Evolutionary conservation across 2,329 filamentous ascomycete species (phyloP).

Genomic region (Eutypella sp.): DNA sequence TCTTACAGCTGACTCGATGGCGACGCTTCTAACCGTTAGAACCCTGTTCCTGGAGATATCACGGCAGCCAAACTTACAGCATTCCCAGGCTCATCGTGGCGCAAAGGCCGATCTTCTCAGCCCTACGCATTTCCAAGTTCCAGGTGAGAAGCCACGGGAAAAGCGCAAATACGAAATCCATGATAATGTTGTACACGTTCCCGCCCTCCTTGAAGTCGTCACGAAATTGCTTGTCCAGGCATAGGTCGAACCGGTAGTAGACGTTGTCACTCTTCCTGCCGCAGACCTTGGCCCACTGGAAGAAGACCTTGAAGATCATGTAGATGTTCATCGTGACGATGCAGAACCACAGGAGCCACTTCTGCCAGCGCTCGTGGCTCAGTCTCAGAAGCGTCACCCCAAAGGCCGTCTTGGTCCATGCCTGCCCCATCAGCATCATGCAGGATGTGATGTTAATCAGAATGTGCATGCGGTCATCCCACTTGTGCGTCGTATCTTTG

Average conservation of each 20-base stretch:
- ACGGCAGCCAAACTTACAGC: slow-evolving; percentile 20
- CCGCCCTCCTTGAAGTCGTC: slow-evolving; percentile 7
- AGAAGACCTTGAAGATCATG: slow-evolving; percentile 14
- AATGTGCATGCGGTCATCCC: slow-evolving; percentile 11
- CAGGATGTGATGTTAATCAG: slow-evolving; percentile 8
- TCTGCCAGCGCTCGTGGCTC: slow-evolving; percentile 15
- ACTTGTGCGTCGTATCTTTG: slow-evolving; percentile 3
- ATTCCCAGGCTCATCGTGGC: slow-evolving; percentile 47
- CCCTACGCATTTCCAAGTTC: slow-evolving; percentile 40
- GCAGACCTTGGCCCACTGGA: slow-evolving; percentile 15
- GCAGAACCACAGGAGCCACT: slow-evolving; percentile 26
- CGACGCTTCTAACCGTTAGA: slow-evolving; percentile 4
- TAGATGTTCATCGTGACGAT: slow-evolving; percentile 28
- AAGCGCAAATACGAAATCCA: slow-evolving; percentile 46
- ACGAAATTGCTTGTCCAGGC: slow-evolving; percentile 4
- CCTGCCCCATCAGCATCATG: slow-evolving; percentile 7
- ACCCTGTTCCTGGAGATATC: not conserved
- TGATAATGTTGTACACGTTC: slow-evolving; percentile 45
- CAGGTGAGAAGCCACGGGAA: slow-evolving; percentile 48
- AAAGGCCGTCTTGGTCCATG: slow-evolving; percentile 33
- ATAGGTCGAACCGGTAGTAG: slow-evolving; percentile 6
- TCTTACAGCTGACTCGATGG: slow-evolving; percentile 42
- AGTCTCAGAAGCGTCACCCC: slow-evolving; percentile 32
- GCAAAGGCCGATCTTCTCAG: slow-evolving; percentile 46
- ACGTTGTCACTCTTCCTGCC: slow-evolving; percentile 6